A percentile compares a stretch with the other conserved stretches of the same genome.
Evolutionary conservation across 306 rosid genomes (phyloP).

Genomic region (Sechiopsis laciniata): DNA sequence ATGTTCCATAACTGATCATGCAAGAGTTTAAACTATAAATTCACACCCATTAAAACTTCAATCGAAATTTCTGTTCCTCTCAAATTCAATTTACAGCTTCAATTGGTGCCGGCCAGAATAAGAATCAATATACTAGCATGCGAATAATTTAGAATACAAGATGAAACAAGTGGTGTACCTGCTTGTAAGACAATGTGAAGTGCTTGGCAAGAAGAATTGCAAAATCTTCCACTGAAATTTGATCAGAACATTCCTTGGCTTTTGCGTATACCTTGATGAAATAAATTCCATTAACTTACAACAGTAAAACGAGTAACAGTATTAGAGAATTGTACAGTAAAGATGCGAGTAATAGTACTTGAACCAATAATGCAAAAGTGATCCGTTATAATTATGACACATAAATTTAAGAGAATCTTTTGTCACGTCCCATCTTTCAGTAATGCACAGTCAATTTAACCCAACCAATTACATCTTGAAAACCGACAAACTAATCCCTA

Average conservation of each 20-base stretch:
- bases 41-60: too few species aligned
- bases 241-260: constrained; percentile 74
- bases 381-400: not conserved
- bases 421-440: not conserved
- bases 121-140: not conserved
- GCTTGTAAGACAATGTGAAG: constrained; percentile 63
- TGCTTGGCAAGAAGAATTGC: constrained; percentile 82
- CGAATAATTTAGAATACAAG: not conserved
- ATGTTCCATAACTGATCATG: not conserved
- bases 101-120: not conserved
- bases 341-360: not conserved
- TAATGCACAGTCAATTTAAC: not conserved
- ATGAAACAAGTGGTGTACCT: constrained; percentile 37
- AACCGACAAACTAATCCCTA: too few species aligned
- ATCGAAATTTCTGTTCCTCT: too few species aligned
- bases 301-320: constrained; percentile 19
- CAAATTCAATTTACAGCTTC: not conserved
- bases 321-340: not conserved
- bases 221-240: constrained; percentile 67
- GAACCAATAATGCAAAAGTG: not conserved
- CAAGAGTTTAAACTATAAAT: not conserved
- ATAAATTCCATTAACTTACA: constrained; percentile 16
- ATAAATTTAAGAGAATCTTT: not conserved
- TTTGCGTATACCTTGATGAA: constrained; percentile 67
- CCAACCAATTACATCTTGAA: too few species aligned